Conservation (phyloP, 495 filamentous ascomycete species). For the Aspergillus nidulans region DNA sequence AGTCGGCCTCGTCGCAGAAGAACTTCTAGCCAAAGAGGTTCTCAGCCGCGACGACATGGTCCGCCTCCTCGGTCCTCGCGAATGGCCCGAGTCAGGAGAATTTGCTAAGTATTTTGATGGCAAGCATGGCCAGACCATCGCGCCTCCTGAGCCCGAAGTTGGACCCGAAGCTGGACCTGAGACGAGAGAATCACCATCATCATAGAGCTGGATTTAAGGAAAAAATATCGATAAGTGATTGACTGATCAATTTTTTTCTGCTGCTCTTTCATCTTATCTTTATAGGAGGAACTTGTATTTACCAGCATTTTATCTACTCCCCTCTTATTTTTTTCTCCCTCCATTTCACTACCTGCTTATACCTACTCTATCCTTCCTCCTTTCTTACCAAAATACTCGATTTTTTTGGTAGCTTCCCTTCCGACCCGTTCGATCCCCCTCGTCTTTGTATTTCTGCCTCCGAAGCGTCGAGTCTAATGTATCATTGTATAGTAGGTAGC, state of each 20-base stretch:
- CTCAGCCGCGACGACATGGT: constrained; percentile 87
- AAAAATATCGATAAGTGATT: background rate
- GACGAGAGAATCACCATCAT: constrained; percentile 39
- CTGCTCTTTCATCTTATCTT: constrained; percentile 1
- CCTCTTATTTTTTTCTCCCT: background rate
- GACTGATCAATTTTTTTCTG: constrained; percentile 1
- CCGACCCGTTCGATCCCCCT: constrained; percentile 4
- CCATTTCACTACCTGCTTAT: constrained; percentile 10
- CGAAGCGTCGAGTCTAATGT: constrained; percentile 19
- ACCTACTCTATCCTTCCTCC: constrained; percentile 16
- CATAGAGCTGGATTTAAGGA: background rate
- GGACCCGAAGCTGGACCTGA: constrained; percentile 36
- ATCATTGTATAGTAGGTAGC: constrained; percentile 23
- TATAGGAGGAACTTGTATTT: background rate
- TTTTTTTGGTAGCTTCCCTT: constrained; percentile 20
- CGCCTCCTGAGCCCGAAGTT: constrained; percentile 54
- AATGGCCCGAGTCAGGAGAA: constrained; percentile 78
- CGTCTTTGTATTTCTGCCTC: constrained; percentile 3
- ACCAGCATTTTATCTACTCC: constrained; percentile 12
- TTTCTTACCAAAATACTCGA: constrained; percentile 16
- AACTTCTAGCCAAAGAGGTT: constrained; percentile 87
- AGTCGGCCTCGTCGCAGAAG: constrained; percentile 85
- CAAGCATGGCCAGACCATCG: constrained; percentile 40
- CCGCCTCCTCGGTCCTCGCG: constrained; percentile 74
- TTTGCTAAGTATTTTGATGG: constrained; percentile 89